phyloP scores from a whole-genome alignment of 192 early-diverging fungal species.

The Helicostylum pulchrum region DNA sequence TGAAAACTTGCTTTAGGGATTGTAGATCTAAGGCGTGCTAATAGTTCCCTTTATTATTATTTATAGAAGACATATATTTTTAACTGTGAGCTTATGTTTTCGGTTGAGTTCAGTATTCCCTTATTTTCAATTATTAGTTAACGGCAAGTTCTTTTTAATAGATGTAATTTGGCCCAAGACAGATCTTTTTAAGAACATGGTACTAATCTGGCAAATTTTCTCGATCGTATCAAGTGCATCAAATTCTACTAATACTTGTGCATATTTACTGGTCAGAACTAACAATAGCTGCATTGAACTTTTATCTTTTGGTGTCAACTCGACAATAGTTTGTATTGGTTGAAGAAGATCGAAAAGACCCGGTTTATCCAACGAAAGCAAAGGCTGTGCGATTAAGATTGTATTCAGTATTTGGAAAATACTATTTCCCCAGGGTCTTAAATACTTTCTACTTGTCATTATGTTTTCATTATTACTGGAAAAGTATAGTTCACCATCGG shows the following conservation, averaged over 20 bases:
- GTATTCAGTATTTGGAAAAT: background rate
- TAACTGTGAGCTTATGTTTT: too few species aligned
- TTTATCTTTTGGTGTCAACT: background rate
- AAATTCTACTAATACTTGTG: background rate
- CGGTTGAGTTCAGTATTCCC: too few species aligned
- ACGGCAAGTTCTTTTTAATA: background rate
- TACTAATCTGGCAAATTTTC: background rate
- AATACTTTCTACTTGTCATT: background rate
- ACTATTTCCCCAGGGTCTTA: background rate
- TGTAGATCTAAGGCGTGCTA: too few species aligned
- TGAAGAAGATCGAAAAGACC: background rate
- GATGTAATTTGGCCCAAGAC: background rate
- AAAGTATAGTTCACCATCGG: background rate
- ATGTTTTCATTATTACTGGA: background rate
- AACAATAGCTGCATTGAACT: constrained; percentile 4
- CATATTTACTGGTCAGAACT: constrained; percentile 1
- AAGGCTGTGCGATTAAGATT: background rate
- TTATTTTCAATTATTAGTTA: too few species aligned
- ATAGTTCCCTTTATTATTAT: too few species aligned
- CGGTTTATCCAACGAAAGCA: background rate
- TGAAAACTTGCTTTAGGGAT: too few species aligned
- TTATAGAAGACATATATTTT: too few species aligned
- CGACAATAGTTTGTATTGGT: background rate
- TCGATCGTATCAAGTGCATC: background rate
- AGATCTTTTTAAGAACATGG: constrained; percentile 5